Conservation (phyloP, 2,329 filamentous ascomycete species). For the Talaromyces piceae region DNA sequence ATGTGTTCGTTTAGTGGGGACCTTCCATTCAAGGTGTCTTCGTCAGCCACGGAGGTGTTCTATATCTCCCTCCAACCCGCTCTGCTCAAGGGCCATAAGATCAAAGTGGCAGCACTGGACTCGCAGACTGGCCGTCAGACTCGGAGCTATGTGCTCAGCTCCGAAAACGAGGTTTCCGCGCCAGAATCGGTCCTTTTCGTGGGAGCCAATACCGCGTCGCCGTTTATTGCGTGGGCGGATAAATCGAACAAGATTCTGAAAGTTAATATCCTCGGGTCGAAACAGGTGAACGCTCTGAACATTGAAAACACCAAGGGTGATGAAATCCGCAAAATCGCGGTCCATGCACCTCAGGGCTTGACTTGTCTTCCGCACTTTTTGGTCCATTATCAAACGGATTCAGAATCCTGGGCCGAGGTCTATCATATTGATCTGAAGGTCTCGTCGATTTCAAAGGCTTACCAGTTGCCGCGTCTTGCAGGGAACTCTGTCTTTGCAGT, state of each 20-base stretch:
- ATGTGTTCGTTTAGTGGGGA: slow-evolving; percentile 48
- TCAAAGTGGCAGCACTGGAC: slow-evolving; percentile 70
- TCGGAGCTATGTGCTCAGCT: slow-evolving; percentile 63
- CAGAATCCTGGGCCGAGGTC: slow-evolving; percentile 72
- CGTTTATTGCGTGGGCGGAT: slow-evolving; percentile 40
- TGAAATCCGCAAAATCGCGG: slow-evolving; percentile 48
- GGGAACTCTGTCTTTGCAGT: slow-evolving; percentile 70
- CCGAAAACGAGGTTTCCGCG: slow-evolving; percentile 61
- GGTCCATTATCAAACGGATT: slow-evolving; percentile 66
- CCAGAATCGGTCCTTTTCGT: slow-evolving; percentile 35
- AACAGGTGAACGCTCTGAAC: slow-evolving; percentile 31
- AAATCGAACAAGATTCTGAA: slow-evolving; percentile 37
- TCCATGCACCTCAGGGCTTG: slow-evolving; percentile 67
- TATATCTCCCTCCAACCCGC: slow-evolving; percentile 66
- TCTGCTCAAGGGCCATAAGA: slow-evolving; percentile 60
- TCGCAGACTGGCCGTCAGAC: slow-evolving; percentile 62
- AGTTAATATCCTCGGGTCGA: slow-evolving; percentile 38
- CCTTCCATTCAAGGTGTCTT: slow-evolving; percentile 66
- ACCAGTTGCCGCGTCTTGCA: slow-evolving; percentile 64
- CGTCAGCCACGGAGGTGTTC: slow-evolving; percentile 62
- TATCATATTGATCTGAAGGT: slow-evolving; percentile 73
- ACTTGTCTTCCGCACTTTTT: slow-evolving; percentile 76
- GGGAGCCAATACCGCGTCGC: slow-evolving; percentile 32
- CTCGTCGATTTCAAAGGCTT: slow-evolving; percentile 64
- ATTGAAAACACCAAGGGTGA: slow-evolving; percentile 35